Base-by-base conservation (phyloP, 768 basidiomycete genomes). In the Leucocoprinus leucothites region DNA sequence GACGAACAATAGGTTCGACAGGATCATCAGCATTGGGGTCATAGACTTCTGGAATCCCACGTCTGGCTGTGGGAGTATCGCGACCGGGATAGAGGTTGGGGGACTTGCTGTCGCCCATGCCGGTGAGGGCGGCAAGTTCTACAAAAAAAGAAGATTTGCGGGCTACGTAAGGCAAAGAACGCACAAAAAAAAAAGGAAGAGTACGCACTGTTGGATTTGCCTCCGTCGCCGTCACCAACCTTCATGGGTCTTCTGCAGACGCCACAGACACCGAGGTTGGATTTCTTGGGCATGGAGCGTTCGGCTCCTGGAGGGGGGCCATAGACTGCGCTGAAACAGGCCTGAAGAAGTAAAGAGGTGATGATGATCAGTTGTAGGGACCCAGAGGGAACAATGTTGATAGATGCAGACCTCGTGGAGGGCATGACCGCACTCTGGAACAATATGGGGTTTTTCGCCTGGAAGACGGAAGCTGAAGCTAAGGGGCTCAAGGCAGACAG, bases 211-310 rank as follows among this genome's bases (percentile, higher is more conserved):
- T 95, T 96, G 31, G 82, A 87, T 74, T 90, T 92, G 57, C 86
- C 85, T 9, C 83, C 82, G 63, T 92, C 91, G 22, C 89, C 89
- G 56, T 96, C 94, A 21, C 87, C 89, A 14, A 99, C 81, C 65
- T 94, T 94, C 97, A 99, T 98, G 16, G 94, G 94, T 28, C 94
- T 81, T 62, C 97, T 80, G 67, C 97, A 99, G 2, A 98, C 94
- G 36, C 97, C 97, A 62, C 97, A 99, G 16, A 99, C 91, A 18
- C 97, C 97, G 21, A 97, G 75, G 65, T 91, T 88, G 44, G 89
- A 76, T 72, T 89, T 85, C 69, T 83, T 75, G 24, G 88, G 78
- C 6, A 82, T 68, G 49, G 84, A 67, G 48, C 78, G 71, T 62
- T 73, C 81, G 62, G 81, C 79, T 56, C 68, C 79, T 13, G 87